These are phyloP conservation scores for Trichoderma parareesei DNA, from an alignment of 495 filamentous ascomycete species.

Conservation along the genomic window DNA sequence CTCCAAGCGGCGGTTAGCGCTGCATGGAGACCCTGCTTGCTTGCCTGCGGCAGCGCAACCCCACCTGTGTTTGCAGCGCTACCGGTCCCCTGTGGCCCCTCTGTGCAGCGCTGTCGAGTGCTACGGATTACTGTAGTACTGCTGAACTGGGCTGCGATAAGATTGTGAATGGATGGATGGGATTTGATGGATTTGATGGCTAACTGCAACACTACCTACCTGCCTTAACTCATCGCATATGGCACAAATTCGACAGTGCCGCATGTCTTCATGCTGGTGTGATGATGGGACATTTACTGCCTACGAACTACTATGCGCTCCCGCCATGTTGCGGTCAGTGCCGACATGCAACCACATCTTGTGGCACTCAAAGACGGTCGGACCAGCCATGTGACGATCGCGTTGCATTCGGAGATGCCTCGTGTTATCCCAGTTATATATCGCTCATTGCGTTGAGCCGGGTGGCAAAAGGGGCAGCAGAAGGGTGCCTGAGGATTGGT, in stretches of 20 bases:
- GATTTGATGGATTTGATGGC: no score
- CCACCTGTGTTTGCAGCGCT: not conserved
- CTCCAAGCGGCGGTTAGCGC: not conserved
- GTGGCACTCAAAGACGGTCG: not conserved
- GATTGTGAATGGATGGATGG: no score
- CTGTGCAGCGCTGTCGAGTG: not conserved
- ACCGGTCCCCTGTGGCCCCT: not conserved
- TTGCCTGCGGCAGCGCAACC: conserved; percentile 2
- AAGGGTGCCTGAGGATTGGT: no score
- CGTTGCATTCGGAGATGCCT: conserved; percentile 5
- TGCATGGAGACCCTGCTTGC: not conserved
- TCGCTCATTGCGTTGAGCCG: not conserved
- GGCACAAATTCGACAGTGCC: not conserved
- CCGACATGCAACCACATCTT: not conserved
- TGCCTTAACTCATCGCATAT: not conserved
- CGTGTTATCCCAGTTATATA: not conserved
- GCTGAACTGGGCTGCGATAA: not conserved
- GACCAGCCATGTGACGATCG: not conserved
- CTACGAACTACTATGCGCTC: not conserved
- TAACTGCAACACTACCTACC: no score
- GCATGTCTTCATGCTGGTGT: no score
- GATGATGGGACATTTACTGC: no score
- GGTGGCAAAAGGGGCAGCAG: no score
- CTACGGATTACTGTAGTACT: not conserved
- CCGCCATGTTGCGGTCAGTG: not conserved